Evolutionary conservation across 768 basidiomycete species (phyloP).

Genomic region (Mycena latifolia): DNA sequence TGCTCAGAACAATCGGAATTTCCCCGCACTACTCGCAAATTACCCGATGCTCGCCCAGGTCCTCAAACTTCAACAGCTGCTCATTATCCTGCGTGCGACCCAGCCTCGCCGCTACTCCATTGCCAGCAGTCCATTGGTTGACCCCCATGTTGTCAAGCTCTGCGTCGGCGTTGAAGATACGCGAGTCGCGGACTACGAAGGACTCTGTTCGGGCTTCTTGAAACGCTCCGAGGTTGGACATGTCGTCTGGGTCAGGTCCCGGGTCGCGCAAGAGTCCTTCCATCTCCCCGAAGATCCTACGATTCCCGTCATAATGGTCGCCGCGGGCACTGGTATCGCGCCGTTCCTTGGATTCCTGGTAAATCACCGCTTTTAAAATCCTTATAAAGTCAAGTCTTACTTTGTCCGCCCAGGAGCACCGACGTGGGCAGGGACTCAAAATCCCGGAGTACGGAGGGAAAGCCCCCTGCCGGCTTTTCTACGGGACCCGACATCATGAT

Average conservation of each 20-base stretch:
- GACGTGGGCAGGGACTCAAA: constrained; percentile 29
- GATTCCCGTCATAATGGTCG: constrained; percentile 30
- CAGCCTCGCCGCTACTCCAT: constrained; percentile 32
- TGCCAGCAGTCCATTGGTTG: constrained; percentile 29
- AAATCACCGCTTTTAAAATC: background rate
- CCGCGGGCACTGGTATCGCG: constrained; percentile 25
- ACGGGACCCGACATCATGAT: constrained; percentile 27
- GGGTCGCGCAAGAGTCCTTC: constrained; percentile 25
- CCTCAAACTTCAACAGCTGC: constrained; percentile 23
- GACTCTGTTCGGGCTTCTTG: constrained; percentile 31
- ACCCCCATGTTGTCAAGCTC: constrained; percentile 15
- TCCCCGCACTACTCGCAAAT: constrained; percentile 18
- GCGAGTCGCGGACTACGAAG: constrained; percentile 23
- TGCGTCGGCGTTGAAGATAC: too few relatives aligned
- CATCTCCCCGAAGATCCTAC: constrained; percentile 29
- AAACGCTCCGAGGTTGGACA: constrained; percentile 16
- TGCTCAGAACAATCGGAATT: constrained; percentile 25
- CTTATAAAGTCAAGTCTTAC: background rate
- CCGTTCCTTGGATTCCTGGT: constrained; percentile 34
- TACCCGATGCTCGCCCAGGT: too few relatives aligned
- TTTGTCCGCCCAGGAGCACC: constrained; percentile 29
- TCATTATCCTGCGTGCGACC: constrained; percentile 23
- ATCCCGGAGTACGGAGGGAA: constrained; percentile 17
- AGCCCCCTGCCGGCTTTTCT: constrained; percentile 28
- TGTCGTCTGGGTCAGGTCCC: constrained; percentile 22